Evolutionary conservation across 208 protist genomes (phyloP).

Genomic region (Trypanosoma lewisi): DNA sequence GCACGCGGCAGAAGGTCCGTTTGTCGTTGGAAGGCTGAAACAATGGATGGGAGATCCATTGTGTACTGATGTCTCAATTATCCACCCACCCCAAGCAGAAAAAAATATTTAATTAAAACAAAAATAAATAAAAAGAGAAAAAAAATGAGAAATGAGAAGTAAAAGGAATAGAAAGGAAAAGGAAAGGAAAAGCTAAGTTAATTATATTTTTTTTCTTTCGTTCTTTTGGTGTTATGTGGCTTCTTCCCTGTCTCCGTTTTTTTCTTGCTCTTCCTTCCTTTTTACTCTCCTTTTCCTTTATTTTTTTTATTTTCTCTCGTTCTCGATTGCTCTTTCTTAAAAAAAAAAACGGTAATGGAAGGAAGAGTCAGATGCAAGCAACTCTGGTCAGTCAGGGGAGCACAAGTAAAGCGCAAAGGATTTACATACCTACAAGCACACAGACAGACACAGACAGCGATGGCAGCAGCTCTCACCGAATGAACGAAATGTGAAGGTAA

Average conservation of each 20-base stretch:
- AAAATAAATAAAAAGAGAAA: background rate
- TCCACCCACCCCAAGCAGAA: slow-evolving; percentile 12
- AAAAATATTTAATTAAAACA: slow-evolving; percentile 14
- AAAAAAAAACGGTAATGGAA: background rate
- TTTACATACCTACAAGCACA: too few relatives aligned
- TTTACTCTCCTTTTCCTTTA: slow-evolving; percentile 10
- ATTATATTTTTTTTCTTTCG: background rate
- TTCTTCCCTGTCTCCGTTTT: background rate
- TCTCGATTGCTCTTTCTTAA: background rate
- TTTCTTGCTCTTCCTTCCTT: slow-evolving; percentile 9
- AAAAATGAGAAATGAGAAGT: background rate
- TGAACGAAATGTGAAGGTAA: too few relatives aligned
- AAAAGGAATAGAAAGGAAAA: background rate
- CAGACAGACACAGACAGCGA: too few relatives aligned
- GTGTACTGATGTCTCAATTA: background rate
- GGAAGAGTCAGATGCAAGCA: background rate
- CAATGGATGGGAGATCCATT: slow-evolving; percentile 69
- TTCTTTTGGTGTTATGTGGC: slow-evolving; percentile 9
- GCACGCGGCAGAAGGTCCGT: slow-evolving; percentile 33
- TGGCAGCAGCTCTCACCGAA: too few relatives aligned
- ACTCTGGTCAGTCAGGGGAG: background rate
- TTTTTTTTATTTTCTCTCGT: slow-evolving; percentile 22
- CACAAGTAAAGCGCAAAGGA: too few relatives aligned
- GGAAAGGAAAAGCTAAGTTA: background rate
- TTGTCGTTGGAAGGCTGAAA: slow-evolving; percentile 42